Evolutionary conservation across 352 stramenopile species (phyloP), one percentile per base, ranked within the genome.

Genomic region (Aphanomyces astaci): DNA sequence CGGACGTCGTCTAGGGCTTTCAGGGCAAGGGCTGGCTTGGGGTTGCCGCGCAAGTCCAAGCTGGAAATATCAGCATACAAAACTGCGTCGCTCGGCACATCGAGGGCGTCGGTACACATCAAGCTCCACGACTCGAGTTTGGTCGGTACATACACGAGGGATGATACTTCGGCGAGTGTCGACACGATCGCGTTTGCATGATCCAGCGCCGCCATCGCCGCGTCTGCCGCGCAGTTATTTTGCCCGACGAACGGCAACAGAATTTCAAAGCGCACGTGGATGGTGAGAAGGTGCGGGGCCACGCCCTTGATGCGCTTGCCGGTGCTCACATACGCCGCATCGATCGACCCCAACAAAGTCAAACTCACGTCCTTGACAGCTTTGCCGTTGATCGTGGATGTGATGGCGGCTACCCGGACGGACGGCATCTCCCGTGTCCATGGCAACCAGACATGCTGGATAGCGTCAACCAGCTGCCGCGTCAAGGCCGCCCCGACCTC

Each of bases 1-100:
- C 75, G 75, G 15, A 82, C 64, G 33, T 91, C 79, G 9, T 81
- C 73, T 4, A 87, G 70, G 4, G 80, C 74, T 2, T 78, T 32
- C 11, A 89, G 56, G 25, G 81, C 78, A 3, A 85, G 33, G 17
- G 72, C 72, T 19, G 84, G 33, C 4, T 45, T 66, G 0, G 80
- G 79, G 10, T 74, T 49, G 0, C 72, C n/a, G n/a, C 1, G 17
- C 24, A 22, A 49, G 19, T 48, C 31, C 10, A 10, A 4, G 30
- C 30, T 63, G 5, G 36, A 15, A 1, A 63, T 27, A 30, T 5
- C 17, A 5, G 24, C 22, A 28, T 49, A 1, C 15, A 63, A 24
- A 48, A 17, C 9, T 22, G 31, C n/a, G 30, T 48, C 54, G 17
- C 11, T 28, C 3, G 36, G 15, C 2, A 19, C 51, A 27, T 10